phyloP scores from a whole-genome alignment of 257 asterid species.

The Rubia yunnanensis region DNA sequence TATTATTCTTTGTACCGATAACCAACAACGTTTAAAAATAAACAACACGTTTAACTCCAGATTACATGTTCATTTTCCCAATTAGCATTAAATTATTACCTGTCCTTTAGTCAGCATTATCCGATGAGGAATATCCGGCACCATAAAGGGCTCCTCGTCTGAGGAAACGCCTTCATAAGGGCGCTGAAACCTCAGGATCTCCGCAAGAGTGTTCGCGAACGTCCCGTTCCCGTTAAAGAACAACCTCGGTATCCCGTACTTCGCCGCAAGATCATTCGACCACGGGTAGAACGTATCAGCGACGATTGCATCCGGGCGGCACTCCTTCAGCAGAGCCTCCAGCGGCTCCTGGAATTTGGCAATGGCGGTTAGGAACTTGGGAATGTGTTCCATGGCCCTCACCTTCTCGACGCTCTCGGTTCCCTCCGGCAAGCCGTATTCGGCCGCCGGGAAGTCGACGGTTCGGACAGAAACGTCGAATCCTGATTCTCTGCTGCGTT shows the following conservation, averaged over 20 bases:
- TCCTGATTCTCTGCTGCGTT: slow-evolving; percentile 22
- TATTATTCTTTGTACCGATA: no score
- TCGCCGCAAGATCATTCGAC: slow-evolving; percentile 42
- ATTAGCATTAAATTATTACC: not conserved
- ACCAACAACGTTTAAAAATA: no score
- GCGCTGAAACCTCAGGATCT: slow-evolving; percentile 2
- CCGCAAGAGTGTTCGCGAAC: slow-evolving; percentile 16
- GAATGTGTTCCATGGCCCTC: slow-evolving; percentile 3
- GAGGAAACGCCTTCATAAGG: slow-evolving; percentile 22
- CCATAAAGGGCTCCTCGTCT: slow-evolving; percentile 25
- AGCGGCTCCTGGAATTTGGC: slow-evolving; percentile 27
- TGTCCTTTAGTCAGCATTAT: slow-evolving; percentile 16
- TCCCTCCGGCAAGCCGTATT: slow-evolving; percentile 32
- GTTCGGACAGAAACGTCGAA: slow-evolving; percentile 19
- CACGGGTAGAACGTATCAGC: slow-evolving; percentile 58
- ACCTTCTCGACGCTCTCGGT: slow-evolving; percentile 29
- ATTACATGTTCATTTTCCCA: no score
- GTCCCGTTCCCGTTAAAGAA: slow-evolving; percentile 36
- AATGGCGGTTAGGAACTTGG: slow-evolving; percentile 24
- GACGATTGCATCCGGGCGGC: slow-evolving; percentile 31
- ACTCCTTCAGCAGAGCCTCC: slow-evolving; percentile 30
- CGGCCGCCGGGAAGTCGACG: slow-evolving; percentile 32
- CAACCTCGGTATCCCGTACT: slow-evolving; percentile 45
- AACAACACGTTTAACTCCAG: no score
- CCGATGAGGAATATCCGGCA: slow-evolving; percentile 27